These are phyloP conservation scores for Fusarium pininemorale DNA, from an alignment of 2,329 filamentous ascomycete species.

Conservation along the genomic window DNA sequence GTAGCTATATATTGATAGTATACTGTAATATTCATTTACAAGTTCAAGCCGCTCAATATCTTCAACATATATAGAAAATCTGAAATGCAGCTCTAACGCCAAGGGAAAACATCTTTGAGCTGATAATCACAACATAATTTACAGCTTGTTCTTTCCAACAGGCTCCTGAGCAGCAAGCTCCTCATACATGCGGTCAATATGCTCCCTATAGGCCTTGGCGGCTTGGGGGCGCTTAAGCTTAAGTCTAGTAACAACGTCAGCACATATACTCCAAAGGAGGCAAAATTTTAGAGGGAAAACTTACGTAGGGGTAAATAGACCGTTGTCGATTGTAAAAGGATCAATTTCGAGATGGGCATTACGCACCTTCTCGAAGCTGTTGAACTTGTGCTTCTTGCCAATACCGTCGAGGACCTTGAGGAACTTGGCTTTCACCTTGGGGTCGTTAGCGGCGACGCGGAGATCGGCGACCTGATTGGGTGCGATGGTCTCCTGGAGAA, in stretches of 20 bases:
- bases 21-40: conserved; percentile 23
- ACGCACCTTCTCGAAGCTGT: conserved; percentile 86
- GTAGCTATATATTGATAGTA: background rate
- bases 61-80: background rate
- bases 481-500: conserved; percentile 74
- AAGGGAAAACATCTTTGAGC: background rate
- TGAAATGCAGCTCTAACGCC: conserved; percentile 9
- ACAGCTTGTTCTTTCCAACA: conserved; percentile 37
- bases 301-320: conserved; percentile 88
- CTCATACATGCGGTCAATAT: conserved; percentile 66
- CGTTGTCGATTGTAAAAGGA: conserved; percentile 93
- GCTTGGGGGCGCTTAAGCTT: conserved; percentile 69
- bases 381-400: conserved; percentile 86
- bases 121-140: conserved; percentile 19
- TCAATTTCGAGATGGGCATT: conserved; percentile 81
- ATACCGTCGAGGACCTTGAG: conserved; percentile 81
- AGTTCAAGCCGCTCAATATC: conserved; percentile 12
- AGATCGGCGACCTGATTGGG: conserved; percentile 73
- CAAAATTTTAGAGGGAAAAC: conserved; percentile 47
- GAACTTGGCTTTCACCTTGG: conserved; percentile 77
- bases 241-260: conserved; percentile 53
- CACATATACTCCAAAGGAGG: background rate
- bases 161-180: conserved; percentile 51
- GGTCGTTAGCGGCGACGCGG: conserved; percentile 71
- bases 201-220: conserved; percentile 59